A percentile compares a stretch with the other conserved stretches of the same genome.
phyloP scores from a whole-genome alignment of 2,329 filamentous ascomycete species.

The Zasmidium cellare region DNA sequence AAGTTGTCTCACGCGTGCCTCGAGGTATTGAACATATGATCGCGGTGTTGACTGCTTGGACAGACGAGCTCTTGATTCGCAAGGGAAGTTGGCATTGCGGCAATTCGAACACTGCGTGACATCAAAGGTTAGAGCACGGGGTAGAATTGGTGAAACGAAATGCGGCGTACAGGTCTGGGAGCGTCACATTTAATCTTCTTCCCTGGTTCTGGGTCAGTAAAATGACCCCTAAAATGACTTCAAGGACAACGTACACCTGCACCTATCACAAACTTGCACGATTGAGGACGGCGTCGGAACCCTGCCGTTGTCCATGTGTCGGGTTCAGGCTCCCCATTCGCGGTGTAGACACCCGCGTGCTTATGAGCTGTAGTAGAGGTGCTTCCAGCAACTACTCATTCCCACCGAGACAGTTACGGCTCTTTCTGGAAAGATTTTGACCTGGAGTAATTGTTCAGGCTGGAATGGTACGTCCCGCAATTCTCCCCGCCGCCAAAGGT shows the following conservation, averaged over 20 bases:
- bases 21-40: not conserved
- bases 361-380: not conserved
- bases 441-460: no score
- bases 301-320: not conserved
- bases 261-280: not conserved
- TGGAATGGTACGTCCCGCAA: no score
- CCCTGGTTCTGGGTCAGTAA: not conserved
- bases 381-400: not conserved
- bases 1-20: not conserved
- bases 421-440: no score
- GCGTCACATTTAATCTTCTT: not conserved
- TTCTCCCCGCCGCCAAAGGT: no score
- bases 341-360: not conserved
- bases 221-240: no score
- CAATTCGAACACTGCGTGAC: not conserved
- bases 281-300: not conserved
- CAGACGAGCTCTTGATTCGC: not conserved
- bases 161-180: not conserved
- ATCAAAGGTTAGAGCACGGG: not conserved
- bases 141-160: not conserved
- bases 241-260: not conserved
- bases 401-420: no score
- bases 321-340: not conserved
- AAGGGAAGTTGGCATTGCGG: not conserved
- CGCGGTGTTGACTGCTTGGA: not conserved